Base-by-base conservation (phyloP, 306 rosid genomes). In the Purshia tridentata region DNA sequence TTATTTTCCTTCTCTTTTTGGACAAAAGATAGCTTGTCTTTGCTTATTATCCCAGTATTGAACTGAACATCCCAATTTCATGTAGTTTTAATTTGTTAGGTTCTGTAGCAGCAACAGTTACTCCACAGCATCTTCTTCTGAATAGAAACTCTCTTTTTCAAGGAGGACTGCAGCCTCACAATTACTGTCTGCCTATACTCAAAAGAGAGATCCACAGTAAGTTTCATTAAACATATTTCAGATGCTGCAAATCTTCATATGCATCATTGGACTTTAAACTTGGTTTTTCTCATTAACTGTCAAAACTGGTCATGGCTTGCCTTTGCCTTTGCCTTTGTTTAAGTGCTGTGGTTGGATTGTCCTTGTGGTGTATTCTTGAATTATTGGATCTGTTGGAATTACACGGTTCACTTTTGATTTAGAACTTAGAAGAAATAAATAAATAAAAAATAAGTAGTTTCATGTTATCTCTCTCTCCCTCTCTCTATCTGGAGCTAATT, bases 151-250 rank as follows among this genome's bases (percentile, higher is more conserved):
- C 97, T 57, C 78, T 93, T 56, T 93, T 93, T 82, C 97, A 90
- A 82, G 98, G 98, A 67, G 98, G 97, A 80, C 79, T 93, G 78
- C 97, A 83, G 78, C 98, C 97, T 51, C 98, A 93, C 80, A 90
- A 84, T 82, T 93, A 93, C 84, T 93, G 98, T 75, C 92, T 93
- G 50, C 86, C 88, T 14, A 84, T 86, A 67, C 93, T 93, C 69
- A 93, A 93, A 76, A 87, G 93, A 78, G 98, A 93, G 78, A 87
- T 82, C 37, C 97, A 93, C 78, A 85, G 97, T 89, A 83, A 57
- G 92, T 83, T 67, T 8, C 69, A 23, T 68, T 75, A 10, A 58
- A 76, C 44, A 65, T 71, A 37, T 41, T 51, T 42, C 11, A 39
- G 67, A 1, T 45, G 39, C 56, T 40, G 46, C 78, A 46, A 64